These are phyloP conservation scores for Bacidia rubella DNA, from an alignment of 495 filamentous ascomycete genomes.

Conservation along the genomic window DNA sequence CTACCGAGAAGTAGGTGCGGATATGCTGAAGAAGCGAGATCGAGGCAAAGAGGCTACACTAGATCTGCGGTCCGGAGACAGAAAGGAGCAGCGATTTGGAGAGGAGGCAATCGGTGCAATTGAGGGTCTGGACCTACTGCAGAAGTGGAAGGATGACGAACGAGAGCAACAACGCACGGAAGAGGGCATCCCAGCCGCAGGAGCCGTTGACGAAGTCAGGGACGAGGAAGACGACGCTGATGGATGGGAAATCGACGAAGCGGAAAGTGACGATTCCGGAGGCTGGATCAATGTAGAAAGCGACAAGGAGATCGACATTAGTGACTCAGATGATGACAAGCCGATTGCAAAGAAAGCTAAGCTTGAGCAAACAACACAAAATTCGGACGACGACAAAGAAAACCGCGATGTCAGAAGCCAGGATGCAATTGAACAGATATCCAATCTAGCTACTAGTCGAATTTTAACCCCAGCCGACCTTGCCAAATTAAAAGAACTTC, in stretches of 20 bases:
- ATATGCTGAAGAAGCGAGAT: conserved; percentile 80
- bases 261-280: conserved; percentile 59
- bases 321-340: conserved; percentile 55
- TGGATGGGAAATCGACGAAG: conserved; percentile 71
- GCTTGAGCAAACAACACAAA: conserved; percentile 4
- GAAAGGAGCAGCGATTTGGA: conserved; percentile 60
- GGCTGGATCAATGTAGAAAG: conserved; percentile 90
- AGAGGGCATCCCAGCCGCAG: conserved; percentile 45
- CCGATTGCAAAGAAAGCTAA: conserved; percentile 50
- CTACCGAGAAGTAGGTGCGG: conserved; percentile 78
- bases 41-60: conserved; percentile 90
- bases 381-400: conserved; percentile 15
- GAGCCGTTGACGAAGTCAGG: conserved; percentile 36
- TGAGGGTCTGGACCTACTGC: conserved; percentile 83
- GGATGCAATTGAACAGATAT: conserved; percentile 25
- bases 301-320: conserved; percentile 66
- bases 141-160: conserved; percentile 88
- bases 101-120: conserved; percentile 70
- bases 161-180: conserved; percentile 55
- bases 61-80: conserved; percentile 52
- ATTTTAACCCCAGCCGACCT: conserved; percentile 89
- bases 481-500: conserved; percentile 80
- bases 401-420: conserved; percentile 11
- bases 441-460: conserved; percentile 66
- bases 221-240: conserved; percentile 57